Evolutionary conservation across 2,329 filamentous ascomycete genomes (phyloP), one percentile per base, ranked within the genome.

Genomic region (Dactylellina drechsleri): DNA sequence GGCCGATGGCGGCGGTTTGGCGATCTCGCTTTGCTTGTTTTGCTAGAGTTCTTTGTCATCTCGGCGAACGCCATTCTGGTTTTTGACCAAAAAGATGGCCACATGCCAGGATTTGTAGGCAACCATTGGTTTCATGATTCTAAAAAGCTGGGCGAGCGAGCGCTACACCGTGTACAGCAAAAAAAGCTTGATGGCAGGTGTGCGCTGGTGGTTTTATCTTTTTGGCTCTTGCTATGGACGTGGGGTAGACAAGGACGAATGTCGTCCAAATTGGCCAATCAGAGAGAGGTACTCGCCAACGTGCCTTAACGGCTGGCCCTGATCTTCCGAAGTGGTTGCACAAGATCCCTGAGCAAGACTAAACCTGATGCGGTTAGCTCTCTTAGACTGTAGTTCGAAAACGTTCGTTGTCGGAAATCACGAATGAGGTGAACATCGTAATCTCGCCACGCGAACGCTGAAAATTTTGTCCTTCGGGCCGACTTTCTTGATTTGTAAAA

Each of bases 291-390:
- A 28, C 45, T 31, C 16, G 20, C 26, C 50, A 74, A 74, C 70
- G 70, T 74, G 70, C 61, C 20, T 61, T 23, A 74, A 74, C 70
- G 70, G 62, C 50, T 74, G 70, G 70, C 49, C 70, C 62, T 67
- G 62, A 74, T 64, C 70, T 58, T 15, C 70, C 62, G 62, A 57
- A 10, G 58, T n/a, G 36, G 70, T 74, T 18, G 70, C 50, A 74
- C 70, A 74, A 67, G 64, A 74, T 64, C 49, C 68, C 41, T 66
- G 62, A 31, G 26, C 45, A 36, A 23, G 16, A 10, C 68, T 61
- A 73, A 56, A 56, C 61, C 15, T 41, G 41, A 61, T 26, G n/a
- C 40, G 52, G 60, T 66, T 64, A 64, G 66, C 31, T 49, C 28
- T 45, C 13, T 31, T 53, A 12, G n/a, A n/a, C 43, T 41, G 52